A percentile compares a stretch with the other conserved stretches of the same genome.
Evolutionary conservation across 1,139 yeast species (phyloP).

Genomic region (Blastobotrys buckinghamii): DNA sequence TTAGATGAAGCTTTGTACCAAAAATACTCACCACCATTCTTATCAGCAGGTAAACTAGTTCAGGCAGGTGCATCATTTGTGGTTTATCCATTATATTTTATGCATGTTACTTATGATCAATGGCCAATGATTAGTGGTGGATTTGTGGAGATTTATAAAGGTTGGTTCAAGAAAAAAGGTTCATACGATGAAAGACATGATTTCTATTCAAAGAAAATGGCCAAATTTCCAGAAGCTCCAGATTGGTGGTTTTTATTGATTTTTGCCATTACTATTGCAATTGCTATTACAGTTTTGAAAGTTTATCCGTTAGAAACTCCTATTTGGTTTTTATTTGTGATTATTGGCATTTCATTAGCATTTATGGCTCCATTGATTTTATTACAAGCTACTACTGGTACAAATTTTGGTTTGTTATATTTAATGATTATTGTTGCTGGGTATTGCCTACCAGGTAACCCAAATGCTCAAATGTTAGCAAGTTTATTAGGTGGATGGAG

Average conservation of each 20-base stretch:
- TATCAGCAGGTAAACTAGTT: slow-evolving; percentile 36
- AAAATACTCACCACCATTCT: slow-evolving; percentile 43
- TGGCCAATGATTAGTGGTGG: slow-evolving; percentile 5
- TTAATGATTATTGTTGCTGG: slow-evolving; percentile 57
- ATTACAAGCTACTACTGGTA: slow-evolving; percentile 48
- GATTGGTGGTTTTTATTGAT: slow-evolving; percentile 51
- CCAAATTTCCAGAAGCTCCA: slow-evolving; percentile 52
- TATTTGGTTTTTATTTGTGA: slow-evolving; percentile 49
- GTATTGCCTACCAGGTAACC: slow-evolving; percentile 58
- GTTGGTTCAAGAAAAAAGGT: background rate
- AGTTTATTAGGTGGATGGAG: slow-evolving; percentile 22
- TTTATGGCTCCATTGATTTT: slow-evolving; percentile 49
- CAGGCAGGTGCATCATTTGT: slow-evolving; percentile 35
- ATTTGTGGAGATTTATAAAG: slow-evolving; percentile 17
- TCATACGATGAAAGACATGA: slow-evolving; percentile 31
- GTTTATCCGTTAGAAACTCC: slow-evolving; percentile 40
- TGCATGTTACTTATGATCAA: slow-evolving; percentile 22
- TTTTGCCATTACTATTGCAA: slow-evolving; percentile 41
- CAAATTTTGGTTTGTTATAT: slow-evolving; percentile 45
- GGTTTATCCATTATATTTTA: slow-evolving; percentile 24
- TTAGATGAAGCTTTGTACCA: slow-evolving; percentile 30
- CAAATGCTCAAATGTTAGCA: slow-evolving; percentile 37
- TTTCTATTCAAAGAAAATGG: slow-evolving; percentile 43
- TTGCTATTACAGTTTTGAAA: slow-evolving; percentile 44
- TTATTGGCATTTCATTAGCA: slow-evolving; percentile 48